Evolutionary conservation across 2,329 filamentous ascomycete genomes (phyloP), one percentile per base, ranked within the genome.

Genomic region (Monosporascus sp.): DNA sequence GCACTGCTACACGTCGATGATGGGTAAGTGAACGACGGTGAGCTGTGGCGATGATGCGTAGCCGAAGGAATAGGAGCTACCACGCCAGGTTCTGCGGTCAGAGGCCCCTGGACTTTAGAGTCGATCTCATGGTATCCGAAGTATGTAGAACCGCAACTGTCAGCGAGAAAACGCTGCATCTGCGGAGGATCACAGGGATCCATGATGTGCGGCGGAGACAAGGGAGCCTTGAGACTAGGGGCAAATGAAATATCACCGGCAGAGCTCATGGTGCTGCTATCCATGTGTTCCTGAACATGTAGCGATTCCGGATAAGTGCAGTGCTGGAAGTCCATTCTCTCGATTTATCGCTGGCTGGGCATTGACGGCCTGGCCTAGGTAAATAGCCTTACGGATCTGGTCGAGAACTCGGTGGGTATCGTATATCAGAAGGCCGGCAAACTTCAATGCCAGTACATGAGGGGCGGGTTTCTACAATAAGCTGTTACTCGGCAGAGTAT

Each of bases 11-110:
- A 70, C 1, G 66, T 66, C 22, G 72, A 72, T 5, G 70, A 68
- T 17, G 66, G 64, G 28, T 70, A 65, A 14, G 71, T 71, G 18
- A 70, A 74, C 14, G 69, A 69, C 7, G 74, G 71, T 7, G 73
- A 74, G 31, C 58, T 62, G 43, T 68, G 66, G 26, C 69, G 69
- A 50, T 56, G 63, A 57, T 58, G 55, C 35, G 56, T 58, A 50
- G 52, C 54, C 37, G 52, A 63, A 43, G 57, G 59, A 24, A 61
- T 57, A 49, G 58, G 53, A 11, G 60, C 8, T 9, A 60, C 51
- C 28, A 54, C 56, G 26, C 55, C 52, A 20, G 51, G 28, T 53
- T 44, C 52, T 55, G 60, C 48, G 24, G 53, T 26, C 24, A 54
- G 35, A n/a, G 54, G 51, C 5, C 58, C 55, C 24, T 62, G 44